Evolutionary conservation across 1,284 basidiomycete species (phyloP).

Genomic region (Pseudozyma thailandica): DNA sequence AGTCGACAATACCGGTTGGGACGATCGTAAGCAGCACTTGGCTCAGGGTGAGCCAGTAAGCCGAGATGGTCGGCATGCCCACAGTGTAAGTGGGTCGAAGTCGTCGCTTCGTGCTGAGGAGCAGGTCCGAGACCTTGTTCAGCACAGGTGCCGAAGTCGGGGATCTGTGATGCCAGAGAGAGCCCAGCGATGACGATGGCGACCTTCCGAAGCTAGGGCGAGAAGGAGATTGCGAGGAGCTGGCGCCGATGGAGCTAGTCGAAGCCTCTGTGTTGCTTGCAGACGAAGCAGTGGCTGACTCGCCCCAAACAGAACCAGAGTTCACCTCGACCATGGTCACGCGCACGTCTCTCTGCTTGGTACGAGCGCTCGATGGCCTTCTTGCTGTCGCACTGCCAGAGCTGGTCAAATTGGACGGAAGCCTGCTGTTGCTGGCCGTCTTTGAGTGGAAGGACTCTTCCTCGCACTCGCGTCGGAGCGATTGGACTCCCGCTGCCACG

Average conservation of each 20-base stretch:
- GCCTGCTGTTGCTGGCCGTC: conserved; percentile 42
- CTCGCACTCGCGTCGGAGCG: conserved; percentile 54
- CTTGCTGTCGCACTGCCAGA: conserved; percentile 9
- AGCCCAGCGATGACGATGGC: conserved; percentile 42
- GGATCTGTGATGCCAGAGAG: conserved; percentile 47
- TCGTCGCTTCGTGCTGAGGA: conserved; percentile 46
- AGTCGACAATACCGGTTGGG: conserved; percentile 43
- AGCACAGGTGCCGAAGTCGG: conserved; percentile 46
- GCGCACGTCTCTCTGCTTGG: conserved; percentile 48
- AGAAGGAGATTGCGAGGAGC: conserved; percentile 20
- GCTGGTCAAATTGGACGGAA: conserved; percentile 10
- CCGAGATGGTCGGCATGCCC: conserved; percentile 28
- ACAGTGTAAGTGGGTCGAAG: conserved; percentile 47
- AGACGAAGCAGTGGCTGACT: not conserved
- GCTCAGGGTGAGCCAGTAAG: conserved; percentile 45
- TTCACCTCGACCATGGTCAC: conserved; percentile 49
- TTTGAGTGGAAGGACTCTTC: conserved; percentile 48
- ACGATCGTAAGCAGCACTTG: conserved; percentile 41
- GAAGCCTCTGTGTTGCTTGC: conserved; percentile 8
- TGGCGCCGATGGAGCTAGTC: conserved; percentile 6
- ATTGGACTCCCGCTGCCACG: conserved; percentile 49
- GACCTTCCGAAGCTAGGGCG: conserved; percentile 39
- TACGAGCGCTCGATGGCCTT: conserved; percentile 21
- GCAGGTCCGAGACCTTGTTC: conserved; percentile 44
- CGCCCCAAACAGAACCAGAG: conserved; percentile 41